Evolutionary conservation across 2,329 filamentous ascomycete species (phyloP).

Genomic region (Immersiporthe knoxdaviesiana): DNA sequence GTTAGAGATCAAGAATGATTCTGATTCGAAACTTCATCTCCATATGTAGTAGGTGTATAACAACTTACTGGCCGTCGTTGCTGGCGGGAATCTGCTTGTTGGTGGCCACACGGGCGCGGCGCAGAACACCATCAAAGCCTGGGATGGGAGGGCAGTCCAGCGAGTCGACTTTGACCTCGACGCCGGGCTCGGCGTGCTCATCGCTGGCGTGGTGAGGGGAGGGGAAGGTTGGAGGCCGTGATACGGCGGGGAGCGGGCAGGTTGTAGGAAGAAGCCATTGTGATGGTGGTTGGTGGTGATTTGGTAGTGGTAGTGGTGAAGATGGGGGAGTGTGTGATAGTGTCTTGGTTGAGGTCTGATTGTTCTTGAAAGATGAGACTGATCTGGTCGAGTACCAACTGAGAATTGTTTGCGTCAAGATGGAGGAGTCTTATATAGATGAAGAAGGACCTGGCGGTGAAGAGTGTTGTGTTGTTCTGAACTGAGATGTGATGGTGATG

Average conservation of each 20-base stretch:
- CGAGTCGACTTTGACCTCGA: not conserved
- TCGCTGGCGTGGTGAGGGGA: slow-evolving; percentile 2
- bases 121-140: slow-evolving; percentile 2
- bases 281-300: not conserved
- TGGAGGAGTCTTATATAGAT: not conserved
- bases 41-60: no score
- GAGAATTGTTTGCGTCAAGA: not conserved
- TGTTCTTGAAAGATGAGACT: not conserved
- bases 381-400: not conserved
- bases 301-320: not conserved
- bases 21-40: not conserved
- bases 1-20: not conserved
- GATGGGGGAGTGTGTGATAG: not conserved
- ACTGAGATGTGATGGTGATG: not conserved
- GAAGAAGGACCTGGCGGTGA: not conserved
- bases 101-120: not conserved
- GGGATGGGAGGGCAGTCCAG: slow-evolving; percentile 9
- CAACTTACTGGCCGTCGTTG: slow-evolving; percentile 7
- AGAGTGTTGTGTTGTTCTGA: not conserved
- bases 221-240: slow-evolving; percentile 8
- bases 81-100: slow-evolving; percentile 11
- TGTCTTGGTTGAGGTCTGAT: not conserved
- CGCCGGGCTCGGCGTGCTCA: slow-evolving; percentile 5
- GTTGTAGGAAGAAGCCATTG: not conserved
- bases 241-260: slow-evolving; percentile 1